Evolutionary conservation across 768 basidiomycete species (phyloP).

Genomic region (Mycena filopes): DNA sequence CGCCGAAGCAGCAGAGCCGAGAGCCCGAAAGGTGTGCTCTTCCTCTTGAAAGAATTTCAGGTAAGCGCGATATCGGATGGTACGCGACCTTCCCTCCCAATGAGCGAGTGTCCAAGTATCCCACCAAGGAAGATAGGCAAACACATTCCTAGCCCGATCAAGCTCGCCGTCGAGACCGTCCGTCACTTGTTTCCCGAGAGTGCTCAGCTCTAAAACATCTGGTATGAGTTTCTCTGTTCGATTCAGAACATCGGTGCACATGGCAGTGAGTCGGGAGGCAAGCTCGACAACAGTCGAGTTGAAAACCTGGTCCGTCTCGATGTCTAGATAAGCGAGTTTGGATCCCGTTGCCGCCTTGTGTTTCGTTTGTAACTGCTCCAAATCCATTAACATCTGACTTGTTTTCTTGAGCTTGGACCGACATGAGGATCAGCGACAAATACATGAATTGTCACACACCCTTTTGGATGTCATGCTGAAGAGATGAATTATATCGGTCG

Average conservation of each 20-base stretch:
- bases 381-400: not conserved
- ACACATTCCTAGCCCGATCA: not conserved
- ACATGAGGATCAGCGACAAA: not conserved
- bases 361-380: not conserved
- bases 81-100: too few relatives aligned
- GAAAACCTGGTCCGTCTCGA: not conserved
- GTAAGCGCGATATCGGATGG: too few relatives aligned
- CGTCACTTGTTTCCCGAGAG: not conserved
- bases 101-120: too few relatives aligned
- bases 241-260: not conserved
- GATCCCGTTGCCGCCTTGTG: not conserved
- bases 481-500: too few relatives aligned
- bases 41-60: too few relatives aligned
- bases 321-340: not conserved
- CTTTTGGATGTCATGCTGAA: too few relatives aligned
- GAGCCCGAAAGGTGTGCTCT: not conserved
- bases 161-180: constrained; percentile 2
- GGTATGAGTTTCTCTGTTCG: not conserved
- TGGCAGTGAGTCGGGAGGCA: not conserved
- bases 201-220: not conserved
- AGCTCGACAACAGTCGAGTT: not conserved
- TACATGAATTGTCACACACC: not conserved
- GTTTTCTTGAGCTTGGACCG: not conserved
- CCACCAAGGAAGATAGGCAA: too few relatives aligned
- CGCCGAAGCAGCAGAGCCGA: not conserved